phyloP scores from a whole-genome alignment of 1,284 basidiomycete genomes.

The Austroboletus rostrupii region DNA sequence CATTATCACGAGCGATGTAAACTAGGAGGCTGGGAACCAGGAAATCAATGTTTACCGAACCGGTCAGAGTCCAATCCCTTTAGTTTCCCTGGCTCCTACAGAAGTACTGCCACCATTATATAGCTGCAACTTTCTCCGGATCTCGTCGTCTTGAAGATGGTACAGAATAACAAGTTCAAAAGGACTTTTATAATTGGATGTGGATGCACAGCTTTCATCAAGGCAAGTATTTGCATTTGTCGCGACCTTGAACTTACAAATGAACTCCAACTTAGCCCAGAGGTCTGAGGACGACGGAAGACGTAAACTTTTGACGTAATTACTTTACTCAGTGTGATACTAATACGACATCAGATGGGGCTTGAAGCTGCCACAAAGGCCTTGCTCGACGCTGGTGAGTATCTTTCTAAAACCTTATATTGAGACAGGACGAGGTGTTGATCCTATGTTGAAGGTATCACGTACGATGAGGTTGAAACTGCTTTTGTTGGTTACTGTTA shows the following conservation, averaged over 20 bases:
- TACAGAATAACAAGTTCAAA: conserved; percentile 9
- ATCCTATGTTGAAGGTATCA: conserved; percentile 51
- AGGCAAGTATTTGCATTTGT: conserved; percentile 7
- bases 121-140: too few relatives aligned
- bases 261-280: conserved; percentile 16
- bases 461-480: conserved; percentile 73
- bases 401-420: background rate
- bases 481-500: conserved; percentile 81
- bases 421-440: background rate
- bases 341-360: conserved; percentile 13
- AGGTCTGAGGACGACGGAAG: conserved; percentile 24
- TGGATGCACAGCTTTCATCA: conserved; percentile 25
- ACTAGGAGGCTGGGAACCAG: too few relatives aligned
- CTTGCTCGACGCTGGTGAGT: conserved; percentile 20
- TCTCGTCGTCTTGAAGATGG: conserved; percentile 7
- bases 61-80: too few relatives aligned
- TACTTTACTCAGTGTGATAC: background rate
- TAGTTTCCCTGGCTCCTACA: too few relatives aligned
- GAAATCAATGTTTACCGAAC: too few relatives aligned
- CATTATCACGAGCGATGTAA: too few relatives aligned
- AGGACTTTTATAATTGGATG: conserved; percentile 25
- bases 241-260: background rate
- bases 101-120: too few relatives aligned
- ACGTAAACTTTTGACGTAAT: conserved; percentile 8
- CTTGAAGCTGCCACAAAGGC: conserved; percentile 20